Evolutionary conservation across 108 stramenopile species (phyloP).

Genomic region (Conticribra guillardii): DNA sequence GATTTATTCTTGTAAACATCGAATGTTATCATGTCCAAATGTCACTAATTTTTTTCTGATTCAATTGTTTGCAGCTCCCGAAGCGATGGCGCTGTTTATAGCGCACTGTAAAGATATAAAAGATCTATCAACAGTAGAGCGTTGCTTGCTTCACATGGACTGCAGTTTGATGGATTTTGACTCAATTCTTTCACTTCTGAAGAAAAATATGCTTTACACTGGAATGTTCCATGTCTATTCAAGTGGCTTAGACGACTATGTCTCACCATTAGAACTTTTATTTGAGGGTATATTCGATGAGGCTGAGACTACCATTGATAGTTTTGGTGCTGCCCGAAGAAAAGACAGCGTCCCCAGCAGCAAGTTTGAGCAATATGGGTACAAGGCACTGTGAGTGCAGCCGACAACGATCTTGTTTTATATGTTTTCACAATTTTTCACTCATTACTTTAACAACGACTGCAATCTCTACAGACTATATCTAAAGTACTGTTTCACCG

Average conservation of each 20-base stretch:
- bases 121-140: slow-evolving; percentile 83
- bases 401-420: no score
- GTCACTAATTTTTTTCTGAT: no score
- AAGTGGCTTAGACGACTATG: slow-evolving; percentile 79
- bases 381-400: slow-evolving; percentile 63
- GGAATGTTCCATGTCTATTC: slow-evolving; percentile 84
- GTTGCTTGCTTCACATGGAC: slow-evolving; percentile 91
- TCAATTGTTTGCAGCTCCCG: no score
- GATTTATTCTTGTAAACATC: no score
- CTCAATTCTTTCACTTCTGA: slow-evolving; percentile 71
- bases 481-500: slow-evolving; percentile 70
- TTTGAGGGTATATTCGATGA: slow-evolving; percentile 70
- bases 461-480: slow-evolving; percentile 52
- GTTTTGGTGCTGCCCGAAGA: slow-evolving; percentile 30
- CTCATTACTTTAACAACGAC: not conserved
- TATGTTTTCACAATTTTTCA: not conserved
- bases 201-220: slow-evolving; percentile 78
- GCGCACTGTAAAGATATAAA: slow-evolving; percentile 79
- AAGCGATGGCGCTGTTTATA: slow-evolving; percentile 83
- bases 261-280: slow-evolving; percentile 75
- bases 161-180: slow-evolving; percentile 89
- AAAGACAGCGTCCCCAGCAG: slow-evolving; percentile 52
- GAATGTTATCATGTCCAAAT: no score
- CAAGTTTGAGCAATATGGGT: slow-evolving; percentile 64
- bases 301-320: slow-evolving; percentile 48